A percentile compares a stretch with the other conserved stretches of the same genome.
phyloP scores from a whole-genome alignment of 768 basidiomycete species.

The Trametopsis cervina region DNA sequence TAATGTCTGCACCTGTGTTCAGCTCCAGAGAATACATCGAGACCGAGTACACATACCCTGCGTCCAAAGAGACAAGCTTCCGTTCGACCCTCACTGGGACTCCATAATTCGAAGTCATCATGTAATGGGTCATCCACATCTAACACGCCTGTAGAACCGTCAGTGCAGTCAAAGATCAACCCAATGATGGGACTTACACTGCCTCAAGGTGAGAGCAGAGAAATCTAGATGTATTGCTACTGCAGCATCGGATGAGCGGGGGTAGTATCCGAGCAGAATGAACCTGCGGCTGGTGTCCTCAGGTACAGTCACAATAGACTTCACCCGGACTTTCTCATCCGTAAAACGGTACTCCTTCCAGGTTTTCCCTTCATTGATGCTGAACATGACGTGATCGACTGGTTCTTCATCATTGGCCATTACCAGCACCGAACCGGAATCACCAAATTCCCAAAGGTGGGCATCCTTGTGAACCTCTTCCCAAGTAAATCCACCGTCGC shows the following conservation, averaged over 20 bases:
- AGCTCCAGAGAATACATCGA: too few species aligned
- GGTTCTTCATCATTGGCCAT: constrained; percentile 95
- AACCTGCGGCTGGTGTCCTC: constrained; percentile 88
- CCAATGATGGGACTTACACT: constrained; percentile 52
- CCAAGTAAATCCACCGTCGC: constrained; percentile 97
- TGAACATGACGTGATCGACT: constrained; percentile 84
- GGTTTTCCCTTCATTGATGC: constrained; percentile 78
- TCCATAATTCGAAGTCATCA: constrained; percentile 98
- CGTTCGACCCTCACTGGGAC: constrained; percentile 81
- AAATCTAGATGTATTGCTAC: constrained; percentile 90
- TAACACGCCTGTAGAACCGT: constrained; percentile 48
- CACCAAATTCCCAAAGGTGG: constrained; percentile 96
- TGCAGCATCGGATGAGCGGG: constrained; percentile 35
- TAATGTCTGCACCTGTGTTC: constrained; percentile 75
- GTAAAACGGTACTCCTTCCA: constrained; percentile 90
- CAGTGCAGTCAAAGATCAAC: constrained; percentile 7
- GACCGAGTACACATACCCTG: constrained; percentile 44
- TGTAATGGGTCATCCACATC: constrained; percentile 62
- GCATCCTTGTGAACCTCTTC: constrained; percentile 98
- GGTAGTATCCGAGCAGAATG: constrained; percentile 67
- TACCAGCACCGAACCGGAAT: constrained; percentile 89
- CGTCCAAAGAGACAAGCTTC: constrained; percentile 91
- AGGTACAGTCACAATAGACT: constrained; percentile 79
- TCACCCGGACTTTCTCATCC: constrained; percentile 65
- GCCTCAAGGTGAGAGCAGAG: constrained; percentile 57